A percentile compares a stretch with the other conserved stretches of the same genome.
phyloP scores from a whole-genome alignment of 2,329 filamentous ascomycete genomes.

The Paecilomyces niveus region DNA sequence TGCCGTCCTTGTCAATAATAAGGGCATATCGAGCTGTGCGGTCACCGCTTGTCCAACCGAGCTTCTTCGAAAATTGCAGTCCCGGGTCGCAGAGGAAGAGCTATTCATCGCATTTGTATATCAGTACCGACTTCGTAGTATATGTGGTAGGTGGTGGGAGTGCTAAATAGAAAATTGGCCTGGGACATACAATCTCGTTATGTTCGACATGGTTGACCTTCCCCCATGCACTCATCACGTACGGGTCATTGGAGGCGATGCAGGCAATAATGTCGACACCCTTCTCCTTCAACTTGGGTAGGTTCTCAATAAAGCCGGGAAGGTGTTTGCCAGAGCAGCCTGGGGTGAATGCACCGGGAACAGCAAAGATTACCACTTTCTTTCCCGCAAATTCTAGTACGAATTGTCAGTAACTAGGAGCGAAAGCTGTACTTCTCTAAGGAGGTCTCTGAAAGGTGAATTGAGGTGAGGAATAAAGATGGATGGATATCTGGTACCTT shows the following conservation, averaged over 20 bases:
- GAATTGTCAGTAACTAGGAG: not conserved
- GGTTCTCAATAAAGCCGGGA: constrained; percentile 67
- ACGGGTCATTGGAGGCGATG: constrained; percentile 74
- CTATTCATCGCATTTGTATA: constrained; percentile 22
- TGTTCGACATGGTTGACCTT: constrained; percentile 74
- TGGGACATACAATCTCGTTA: constrained; percentile 52
- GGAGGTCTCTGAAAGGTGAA: not conserved
- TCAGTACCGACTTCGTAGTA: not conserved
- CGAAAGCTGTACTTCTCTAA: not conserved
- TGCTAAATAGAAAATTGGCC: not conserved
- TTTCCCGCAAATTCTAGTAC: constrained; percentile 35
- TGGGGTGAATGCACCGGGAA: constrained; percentile 68
- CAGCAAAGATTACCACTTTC: not conserved
- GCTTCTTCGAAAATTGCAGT: constrained; percentile 63
- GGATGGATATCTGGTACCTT: constrained; percentile 24
- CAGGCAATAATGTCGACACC: constrained; percentile 74
- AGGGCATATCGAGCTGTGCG: not conserved
- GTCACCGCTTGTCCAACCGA: constrained; percentile 65
- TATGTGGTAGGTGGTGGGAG: not conserved
- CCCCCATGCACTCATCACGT: constrained; percentile 80
- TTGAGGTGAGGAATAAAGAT: not conserved
- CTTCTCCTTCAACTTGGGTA: constrained; percentile 63
- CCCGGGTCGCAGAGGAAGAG: constrained; percentile 69
- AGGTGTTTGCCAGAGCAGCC: constrained; percentile 75
- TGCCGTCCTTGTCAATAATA: not conserved